Evolutionary conservation across 768 basidiomycete species (phyloP).

Genomic region (Mycena rebaudengoi): DNA sequence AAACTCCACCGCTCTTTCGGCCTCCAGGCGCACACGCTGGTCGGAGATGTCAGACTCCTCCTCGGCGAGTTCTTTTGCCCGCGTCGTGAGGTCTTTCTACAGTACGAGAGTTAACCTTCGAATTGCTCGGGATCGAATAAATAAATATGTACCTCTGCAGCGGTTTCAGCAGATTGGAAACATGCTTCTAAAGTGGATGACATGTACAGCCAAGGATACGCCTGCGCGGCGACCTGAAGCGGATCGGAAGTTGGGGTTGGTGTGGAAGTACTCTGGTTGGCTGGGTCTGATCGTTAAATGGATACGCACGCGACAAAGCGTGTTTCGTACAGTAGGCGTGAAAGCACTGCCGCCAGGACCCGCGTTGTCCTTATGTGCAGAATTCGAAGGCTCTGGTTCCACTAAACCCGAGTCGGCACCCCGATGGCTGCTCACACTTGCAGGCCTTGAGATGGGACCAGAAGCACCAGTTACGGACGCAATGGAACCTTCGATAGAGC

Average conservation of each 20-base stretch:
- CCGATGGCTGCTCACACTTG: conserved; percentile 4
- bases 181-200: conserved; percentile 61
- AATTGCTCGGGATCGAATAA: neutral
- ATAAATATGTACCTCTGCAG: conserved; percentile 40
- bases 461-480: neutral
- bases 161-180: conserved; percentile 49
- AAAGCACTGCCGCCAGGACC: no score
- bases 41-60: conserved; percentile 55
- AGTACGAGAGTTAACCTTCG: neutral
- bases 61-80: conserved; percentile 40
- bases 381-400: neutral
- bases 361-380: neutral
- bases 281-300: neutral
- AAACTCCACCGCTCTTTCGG: conserved; percentile 53
- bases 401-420: neutral
- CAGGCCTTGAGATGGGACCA: neutral
- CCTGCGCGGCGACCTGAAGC: conserved; percentile 59
- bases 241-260: conserved; percentile 45
- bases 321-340: neutral
- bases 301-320: conserved; percentile 3
- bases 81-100: conserved; percentile 48
- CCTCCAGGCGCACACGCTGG: conserved; percentile 49
- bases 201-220: conserved; percentile 71
- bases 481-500: neutral
- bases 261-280: conserved; percentile 8